A percentile compares a stretch with the other conserved stretches of the same genome.
These are phyloP conservation scores for Platismatia glauca DNA, from an alignment of 495 filamentous ascomycete genomes.

Conservation along the genomic window DNA sequence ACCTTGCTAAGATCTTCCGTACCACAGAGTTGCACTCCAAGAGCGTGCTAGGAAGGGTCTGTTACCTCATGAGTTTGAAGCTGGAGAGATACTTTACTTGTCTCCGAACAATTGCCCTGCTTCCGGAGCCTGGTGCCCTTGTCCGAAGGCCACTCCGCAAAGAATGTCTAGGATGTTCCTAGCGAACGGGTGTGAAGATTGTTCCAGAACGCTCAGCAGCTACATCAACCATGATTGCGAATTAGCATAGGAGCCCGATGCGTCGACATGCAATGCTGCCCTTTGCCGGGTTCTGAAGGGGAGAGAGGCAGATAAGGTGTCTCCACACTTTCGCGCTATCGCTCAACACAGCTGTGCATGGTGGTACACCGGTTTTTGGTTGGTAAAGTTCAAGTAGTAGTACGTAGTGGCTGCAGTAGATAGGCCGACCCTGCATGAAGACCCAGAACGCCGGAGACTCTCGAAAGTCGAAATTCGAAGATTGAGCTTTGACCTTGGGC, in stretches of 20 bases:
- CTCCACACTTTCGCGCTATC: background rate
- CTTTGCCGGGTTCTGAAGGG: background rate
- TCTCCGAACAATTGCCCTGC: background rate
- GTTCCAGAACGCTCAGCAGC: background rate
- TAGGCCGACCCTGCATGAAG: constrained; percentile 5
- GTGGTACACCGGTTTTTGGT: background rate
- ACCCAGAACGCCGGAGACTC: constrained; percentile 4
- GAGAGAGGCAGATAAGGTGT: constrained; percentile 1
- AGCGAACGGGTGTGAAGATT: background rate
- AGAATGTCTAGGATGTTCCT: background rate
- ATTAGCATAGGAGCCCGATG: background rate
- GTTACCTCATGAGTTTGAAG: background rate
- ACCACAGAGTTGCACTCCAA: too few relatives aligned
- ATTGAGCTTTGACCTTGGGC: background rate
- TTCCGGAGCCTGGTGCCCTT: background rate
- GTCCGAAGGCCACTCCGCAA: background rate
- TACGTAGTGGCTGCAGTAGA: background rate
- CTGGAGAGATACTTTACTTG: background rate
- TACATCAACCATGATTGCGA: background rate
- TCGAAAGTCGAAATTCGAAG: too few relatives aligned
- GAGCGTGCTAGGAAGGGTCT: background rate
- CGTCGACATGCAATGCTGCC: background rate
- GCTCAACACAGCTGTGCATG: background rate
- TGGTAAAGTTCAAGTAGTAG: background rate
- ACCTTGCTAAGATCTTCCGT: background rate